Evolutionary conservation across 2,329 filamentous ascomycete genomes (phyloP), one percentile per base, ranked within the genome.

Genomic region (Sphaerulina vaccinii): DNA sequence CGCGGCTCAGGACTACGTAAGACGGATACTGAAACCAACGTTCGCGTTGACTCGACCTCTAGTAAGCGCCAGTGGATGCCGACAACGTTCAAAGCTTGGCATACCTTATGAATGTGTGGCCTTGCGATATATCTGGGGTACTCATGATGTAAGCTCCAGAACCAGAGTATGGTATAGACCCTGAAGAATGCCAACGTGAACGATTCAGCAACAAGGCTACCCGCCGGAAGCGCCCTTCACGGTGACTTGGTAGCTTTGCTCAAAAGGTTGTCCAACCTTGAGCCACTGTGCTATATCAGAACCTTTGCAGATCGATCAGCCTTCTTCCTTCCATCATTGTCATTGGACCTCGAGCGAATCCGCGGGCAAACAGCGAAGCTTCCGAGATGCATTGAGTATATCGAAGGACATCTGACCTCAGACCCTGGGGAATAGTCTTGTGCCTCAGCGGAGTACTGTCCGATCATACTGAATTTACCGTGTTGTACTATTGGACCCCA

Each of bases 381-480:
- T n/a, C n/a, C n/a, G n/a, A n/a, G n/a, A n/a, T n/a, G n/a, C n/a
- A n/a, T n/a, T n/a, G n/a, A n/a, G n/a, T n/a, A n/a, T n/a, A n/a
- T n/a, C n/a, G n/a, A n/a, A n/a, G n/a, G n/a, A n/a, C 13, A 5
- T 35, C 11, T 5, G 5, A 11, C 5, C 32, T 35, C 32, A n/a
- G 5, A 6, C 5, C 32, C 32, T 11, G 32, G 11, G 5, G 5
- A 5, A n/a, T 11, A 35, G 6, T 7, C 32, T 7, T 13, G 27
- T 15, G 6, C 16, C 5, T 35, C 5, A 11, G 13, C 5, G 5
- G 16, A 7, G 32, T 35, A 16, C 9, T 44, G 16, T 32, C 18
- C 41, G 41, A 27, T 24, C 27, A 44, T 44, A 44, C 13, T 32
- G 41, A 44, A 33, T 18, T 19, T 44, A 44, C 41, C 41, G 24